Base-by-base conservation (phyloP, 768 basidiomycete genomes). In the Kwoniella sp. region DNA sequence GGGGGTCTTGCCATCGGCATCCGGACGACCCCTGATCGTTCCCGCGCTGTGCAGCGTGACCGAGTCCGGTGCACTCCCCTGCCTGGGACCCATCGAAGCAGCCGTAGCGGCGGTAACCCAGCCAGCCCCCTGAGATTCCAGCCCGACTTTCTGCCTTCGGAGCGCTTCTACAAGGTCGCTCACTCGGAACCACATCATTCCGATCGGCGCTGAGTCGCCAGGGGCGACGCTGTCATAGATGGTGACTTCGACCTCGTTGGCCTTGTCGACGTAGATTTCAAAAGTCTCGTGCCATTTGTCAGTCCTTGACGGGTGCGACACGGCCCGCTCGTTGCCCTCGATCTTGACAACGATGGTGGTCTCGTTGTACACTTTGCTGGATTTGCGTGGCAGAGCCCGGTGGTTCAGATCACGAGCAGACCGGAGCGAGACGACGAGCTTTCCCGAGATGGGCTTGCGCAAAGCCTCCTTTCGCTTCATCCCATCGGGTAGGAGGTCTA, bases 271-370 rank as follows among this genome's bases (percentile, higher is more conserved):
- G 0, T 85, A 80, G 53, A 99, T 89, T 74, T 93, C 90, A 57
- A 98, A 96, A 53, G 91, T 88, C 75, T 99, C 92, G 70, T 89
- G 89, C 95, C 95, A 99, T 38, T 88, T 84, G 75, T 98, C 95
- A 25, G 86, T 95, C 53, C 90, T 84, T 9, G 90, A 85, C 7
- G 89, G 88, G 70, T 93, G 90, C 0, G 92, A 91, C 51, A 85
- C 84, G 4, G 89, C 93, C 12, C 88, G 81, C 63, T 91, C 88
- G 17, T 88, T 90, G 19, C 93, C 91, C 78, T 99, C 95, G 10
- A 98, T 87, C 70, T 96, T 95, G 76, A 98, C 82, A 28, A 89
- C 89, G 36, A 98, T 87, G 70, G 83, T 82, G 1, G 95, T 93
- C 71, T 99, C 95, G 51, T 81, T 80, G 38, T 76, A 76, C 54